Conservation (phyloP, 1,139 yeast genomes). For the Lodderomyces orthopsilosis region DNA sequence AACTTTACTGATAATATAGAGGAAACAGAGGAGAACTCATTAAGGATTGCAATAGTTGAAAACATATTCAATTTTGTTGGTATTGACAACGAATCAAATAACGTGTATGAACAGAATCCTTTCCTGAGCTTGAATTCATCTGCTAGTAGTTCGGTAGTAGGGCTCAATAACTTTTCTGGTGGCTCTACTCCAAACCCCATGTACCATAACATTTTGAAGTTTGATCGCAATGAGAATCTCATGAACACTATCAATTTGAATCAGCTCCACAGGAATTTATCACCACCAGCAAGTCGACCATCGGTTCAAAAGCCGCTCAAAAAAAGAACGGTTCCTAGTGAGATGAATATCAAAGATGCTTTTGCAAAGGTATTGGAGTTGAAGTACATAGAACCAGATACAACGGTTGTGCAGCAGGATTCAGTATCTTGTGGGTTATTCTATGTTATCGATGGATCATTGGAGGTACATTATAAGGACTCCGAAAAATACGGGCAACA, state of each 20-base stretch:
- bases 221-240: slow-evolving; percentile 6
- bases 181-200: slow-evolving; percentile 7
- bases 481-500: slow-evolving; percentile 21
- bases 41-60: slow-evolving; percentile 71
- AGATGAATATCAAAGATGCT: slow-evolving; percentile 48
- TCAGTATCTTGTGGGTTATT: slow-evolving; percentile 70
- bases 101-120: slow-evolving; percentile 6
- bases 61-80: slow-evolving; percentile 75
- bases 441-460: slow-evolving; percentile 73
- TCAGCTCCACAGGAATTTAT: slow-evolving; percentile 3
- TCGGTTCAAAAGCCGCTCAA: neutral
- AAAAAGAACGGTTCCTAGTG: slow-evolving; percentile 8
- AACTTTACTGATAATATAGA: slow-evolving; percentile 56
- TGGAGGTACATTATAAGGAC: slow-evolving; percentile 53
- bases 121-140: slow-evolving; percentile 12
- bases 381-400: slow-evolving; percentile 51
- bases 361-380: slow-evolving; percentile 65
- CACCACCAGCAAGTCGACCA: slow-evolving; percentile 2
- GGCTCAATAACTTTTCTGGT: slow-evolving; percentile 5
- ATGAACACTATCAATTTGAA: slow-evolving; percentile 12
- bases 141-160: slow-evolving; percentile 10
- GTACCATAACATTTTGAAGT: slow-evolving; percentile 7
- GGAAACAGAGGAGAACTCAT: slow-evolving; percentile 72
- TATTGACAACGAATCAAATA: slow-evolving; percentile 39
- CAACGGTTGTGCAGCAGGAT: slow-evolving; percentile 60